These are phyloP conservation scores for Allium fistulosum DNA, from an alignment of 106 monocot genomes.

Conservation along the genomic window DNA sequence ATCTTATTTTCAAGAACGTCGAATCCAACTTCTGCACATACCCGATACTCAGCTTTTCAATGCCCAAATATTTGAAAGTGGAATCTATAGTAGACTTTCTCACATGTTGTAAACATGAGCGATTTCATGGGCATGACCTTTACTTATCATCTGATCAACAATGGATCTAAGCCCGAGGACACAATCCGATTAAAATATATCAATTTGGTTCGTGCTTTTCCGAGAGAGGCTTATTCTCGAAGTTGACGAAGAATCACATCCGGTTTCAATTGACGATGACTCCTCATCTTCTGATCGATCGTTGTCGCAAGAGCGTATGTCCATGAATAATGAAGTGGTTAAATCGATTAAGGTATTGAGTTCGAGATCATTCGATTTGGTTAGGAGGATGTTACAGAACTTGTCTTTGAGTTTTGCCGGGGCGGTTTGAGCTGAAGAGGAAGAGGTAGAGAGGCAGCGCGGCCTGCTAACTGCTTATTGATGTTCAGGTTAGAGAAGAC, in stretches of 20 bases:
- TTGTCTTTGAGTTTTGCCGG: conserved; percentile 98
- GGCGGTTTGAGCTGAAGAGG: conserved; percentile 50
- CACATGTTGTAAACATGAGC: conserved; percentile 58
- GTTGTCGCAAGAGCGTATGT: background rate
- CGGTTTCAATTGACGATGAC: too few relatives aligned
- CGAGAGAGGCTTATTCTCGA: too few relatives aligned
- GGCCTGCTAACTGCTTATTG: too few relatives aligned
- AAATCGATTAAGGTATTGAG: conserved; percentile 57
- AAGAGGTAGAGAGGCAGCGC: background rate
- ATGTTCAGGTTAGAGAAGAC: too few relatives aligned
- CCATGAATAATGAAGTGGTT: conserved; percentile 43
- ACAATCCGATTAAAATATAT: conserved; percentile 59
- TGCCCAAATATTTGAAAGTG: conserved; percentile 52
- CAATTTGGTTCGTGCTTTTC: conserved; percentile 62
- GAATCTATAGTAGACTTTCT: conserved; percentile 62
- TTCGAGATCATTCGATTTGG: conserved; percentile 51
- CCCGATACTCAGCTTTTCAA: conserved; percentile 69
- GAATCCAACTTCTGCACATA: conserved; percentile 62
- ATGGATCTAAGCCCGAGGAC: conserved; percentile 52
- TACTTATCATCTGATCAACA: conserved; percentile 57
- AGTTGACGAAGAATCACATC: too few relatives aligned
- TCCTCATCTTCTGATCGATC: conserved; percentile 2
- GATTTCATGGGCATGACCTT: conserved; percentile 61
- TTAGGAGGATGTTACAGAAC: too few relatives aligned
- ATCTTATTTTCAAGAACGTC: too few relatives aligned